Conservation (phyloP, 225 moss, liverwort and hornwort species). For the Polytrichum commune region DNA sequence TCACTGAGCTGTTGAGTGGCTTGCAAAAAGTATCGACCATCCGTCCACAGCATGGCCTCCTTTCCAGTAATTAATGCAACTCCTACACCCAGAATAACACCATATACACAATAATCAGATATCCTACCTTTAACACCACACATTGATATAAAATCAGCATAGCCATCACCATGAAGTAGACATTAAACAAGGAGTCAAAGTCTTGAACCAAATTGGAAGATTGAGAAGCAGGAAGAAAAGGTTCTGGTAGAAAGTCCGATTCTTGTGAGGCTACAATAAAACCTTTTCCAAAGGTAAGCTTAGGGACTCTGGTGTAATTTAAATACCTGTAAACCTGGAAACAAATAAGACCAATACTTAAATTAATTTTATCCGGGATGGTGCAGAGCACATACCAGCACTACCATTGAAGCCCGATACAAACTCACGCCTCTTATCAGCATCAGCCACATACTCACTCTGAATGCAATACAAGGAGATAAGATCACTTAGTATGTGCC, state of each 20-base stretch:
- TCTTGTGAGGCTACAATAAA: too few relatives aligned
- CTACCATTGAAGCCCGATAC: constrained; percentile 78
- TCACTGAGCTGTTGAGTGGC: constrained; percentile 72
- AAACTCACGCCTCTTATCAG: constrained; percentile 74
- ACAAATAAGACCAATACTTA: too few relatives aligned
- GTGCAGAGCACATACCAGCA: constrained; percentile 46
- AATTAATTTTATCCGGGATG: background rate
- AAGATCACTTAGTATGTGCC: background rate
- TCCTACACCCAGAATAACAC: constrained; percentile 30
- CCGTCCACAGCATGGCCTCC: constrained; percentile 75
- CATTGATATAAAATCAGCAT: background rate
- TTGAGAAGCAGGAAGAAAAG: too few relatives aligned
- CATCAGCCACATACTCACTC: constrained; percentile 82
- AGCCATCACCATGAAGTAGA: too few relatives aligned
- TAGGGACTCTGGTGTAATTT: too few relatives aligned
- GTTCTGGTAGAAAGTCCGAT: too few relatives aligned
- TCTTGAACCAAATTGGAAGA: too few relatives aligned
- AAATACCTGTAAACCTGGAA: too few relatives aligned
- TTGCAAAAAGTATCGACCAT: constrained; percentile 86
- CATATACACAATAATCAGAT: too few relatives aligned
- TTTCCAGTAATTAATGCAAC: constrained; percentile 66
- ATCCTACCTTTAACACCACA: background rate
- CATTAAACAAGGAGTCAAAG: too few relatives aligned
- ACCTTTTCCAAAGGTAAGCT: too few relatives aligned
- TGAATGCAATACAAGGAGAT: constrained; percentile 25